phyloP scores from a whole-genome alignment of 192 early-diverging fungal species.

The Martensiomyces pterosporus region DNA sequence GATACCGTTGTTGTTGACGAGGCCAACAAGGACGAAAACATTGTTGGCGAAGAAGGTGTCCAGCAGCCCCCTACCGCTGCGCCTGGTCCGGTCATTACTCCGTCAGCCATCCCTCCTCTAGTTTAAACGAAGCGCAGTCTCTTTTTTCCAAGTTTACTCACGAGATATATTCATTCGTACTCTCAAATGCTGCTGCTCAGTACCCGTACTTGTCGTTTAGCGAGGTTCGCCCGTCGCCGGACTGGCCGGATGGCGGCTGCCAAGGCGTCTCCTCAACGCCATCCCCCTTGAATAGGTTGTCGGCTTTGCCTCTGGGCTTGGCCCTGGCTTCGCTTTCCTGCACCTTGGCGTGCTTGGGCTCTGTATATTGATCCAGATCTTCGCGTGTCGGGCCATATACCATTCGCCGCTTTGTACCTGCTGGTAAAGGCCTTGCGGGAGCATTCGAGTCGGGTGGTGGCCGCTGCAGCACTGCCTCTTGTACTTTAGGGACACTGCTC shows the following conservation, averaged over 20 bases:
- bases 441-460: too few relatives aligned
- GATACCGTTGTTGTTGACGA: conserved; percentile 7
- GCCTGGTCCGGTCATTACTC: conserved; percentile 3
- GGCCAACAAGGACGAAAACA: conserved; percentile 28
- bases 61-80: background rate
- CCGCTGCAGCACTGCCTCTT: too few relatives aligned
- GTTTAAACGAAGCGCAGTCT: background rate
- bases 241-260: conserved; percentile 39
- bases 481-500: too few relatives aligned
- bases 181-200: conserved; percentile 4
- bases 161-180: background rate
- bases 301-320: background rate
- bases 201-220: conserved; percentile 48
- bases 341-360: conserved; percentile 3
- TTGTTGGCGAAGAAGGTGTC: conserved; percentile 38
- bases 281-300: background rate
- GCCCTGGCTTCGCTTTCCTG: background rate
- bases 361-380: background rate
- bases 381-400: conserved; percentile 12
- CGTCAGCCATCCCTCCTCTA: background rate
- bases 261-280: conserved; percentile 14
- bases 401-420: conserved; percentile 8
- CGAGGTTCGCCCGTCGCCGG: conserved; percentile 39
- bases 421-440: background rate
- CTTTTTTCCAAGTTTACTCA: background rate